phyloP scores from a whole-genome alignment of 202 grass and related monocot species.

The Setaria italica region DNA sequence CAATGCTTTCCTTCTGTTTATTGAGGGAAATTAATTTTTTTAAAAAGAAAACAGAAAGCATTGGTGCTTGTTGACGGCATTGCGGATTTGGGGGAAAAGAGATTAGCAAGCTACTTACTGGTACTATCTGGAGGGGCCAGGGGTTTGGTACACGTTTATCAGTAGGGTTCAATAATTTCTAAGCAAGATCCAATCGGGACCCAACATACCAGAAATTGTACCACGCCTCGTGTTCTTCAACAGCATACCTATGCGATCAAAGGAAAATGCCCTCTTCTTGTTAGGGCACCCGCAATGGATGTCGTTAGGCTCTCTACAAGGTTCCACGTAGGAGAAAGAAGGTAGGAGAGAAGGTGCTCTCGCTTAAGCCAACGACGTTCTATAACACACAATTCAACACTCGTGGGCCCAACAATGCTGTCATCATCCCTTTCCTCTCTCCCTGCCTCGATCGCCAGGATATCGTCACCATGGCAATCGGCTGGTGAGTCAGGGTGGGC shows the following conservation, averaged over 20 bases:
- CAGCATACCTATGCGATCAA: background rate
- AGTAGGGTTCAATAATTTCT: conserved; percentile 13
- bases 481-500: too few relatives aligned
- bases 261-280: too few relatives aligned
- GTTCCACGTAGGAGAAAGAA: too few relatives aligned
- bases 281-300: too few relatives aligned
- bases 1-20: background rate
- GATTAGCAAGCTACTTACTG: background rate
- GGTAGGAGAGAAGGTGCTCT: too few relatives aligned
- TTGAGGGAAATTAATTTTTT: background rate
- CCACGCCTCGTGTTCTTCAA: background rate
- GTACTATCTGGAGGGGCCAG: background rate
- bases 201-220: background rate
- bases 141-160: conserved; percentile 18
- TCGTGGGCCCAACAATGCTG: too few relatives aligned
- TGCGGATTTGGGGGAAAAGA: conserved; percentile 1
- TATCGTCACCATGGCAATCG: too few relatives aligned
- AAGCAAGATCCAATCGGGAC: background rate
- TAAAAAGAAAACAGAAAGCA: background rate
- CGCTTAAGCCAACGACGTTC: too few relatives aligned
- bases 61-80: background rate
- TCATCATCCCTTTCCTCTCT: too few relatives aligned
- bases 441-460: too few relatives aligned
- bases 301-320: too few relatives aligned
- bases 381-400: too few relatives aligned